Evolutionary conservation across 106 monocot species (phyloP).

Genomic region (Vanilla planifolia): DNA sequence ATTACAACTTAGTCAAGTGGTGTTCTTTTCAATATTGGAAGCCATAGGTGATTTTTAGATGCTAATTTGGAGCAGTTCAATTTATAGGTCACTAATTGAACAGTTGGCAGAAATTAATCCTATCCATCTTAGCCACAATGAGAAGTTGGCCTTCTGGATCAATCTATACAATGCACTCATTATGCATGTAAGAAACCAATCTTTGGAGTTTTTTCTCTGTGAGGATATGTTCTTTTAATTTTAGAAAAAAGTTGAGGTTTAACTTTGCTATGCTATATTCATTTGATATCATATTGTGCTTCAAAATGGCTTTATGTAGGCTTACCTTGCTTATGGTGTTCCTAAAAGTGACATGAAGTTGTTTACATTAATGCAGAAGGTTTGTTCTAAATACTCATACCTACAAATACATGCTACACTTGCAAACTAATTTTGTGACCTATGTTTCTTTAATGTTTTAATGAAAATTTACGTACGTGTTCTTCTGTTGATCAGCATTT

Average conservation of each 20-base stretch:
- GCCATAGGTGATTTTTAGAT: too few relatives aligned
- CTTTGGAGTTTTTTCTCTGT: background rate
- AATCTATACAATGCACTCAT: slow-evolving; percentile 91
- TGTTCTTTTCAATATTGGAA: too few relatives aligned
- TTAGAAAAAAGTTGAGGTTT: background rate
- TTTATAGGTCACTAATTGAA: slow-evolving; percentile 59
- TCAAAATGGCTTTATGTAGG: slow-evolving; percentile 31
- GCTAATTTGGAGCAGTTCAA: too few relatives aligned
- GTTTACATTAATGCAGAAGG: slow-evolving; percentile 90
- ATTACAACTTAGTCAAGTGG: too few relatives aligned
- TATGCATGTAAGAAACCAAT: slow-evolving; percentile 63
- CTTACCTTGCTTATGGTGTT: slow-evolving; percentile 94
- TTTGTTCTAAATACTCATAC: slow-evolving; percentile 6
- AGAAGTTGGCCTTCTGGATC: slow-evolving; percentile 88
- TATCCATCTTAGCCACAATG: slow-evolving; percentile 45
- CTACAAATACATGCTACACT: background rate
- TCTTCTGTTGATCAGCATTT: too few relatives aligned
- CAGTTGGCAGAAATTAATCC: slow-evolving; percentile 81
- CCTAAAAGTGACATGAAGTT: slow-evolving; percentile 78
- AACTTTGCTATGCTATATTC: background rate
- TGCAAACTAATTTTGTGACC: too few relatives aligned
- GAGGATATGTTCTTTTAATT: background rate
- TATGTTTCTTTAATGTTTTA: too few relatives aligned
- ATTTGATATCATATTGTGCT: background rate
- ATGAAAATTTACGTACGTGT: too few relatives aligned